Conservation (phyloP, 2,329 filamentous ascomycete genomes). For the Cytospora leucostoma region DNA sequence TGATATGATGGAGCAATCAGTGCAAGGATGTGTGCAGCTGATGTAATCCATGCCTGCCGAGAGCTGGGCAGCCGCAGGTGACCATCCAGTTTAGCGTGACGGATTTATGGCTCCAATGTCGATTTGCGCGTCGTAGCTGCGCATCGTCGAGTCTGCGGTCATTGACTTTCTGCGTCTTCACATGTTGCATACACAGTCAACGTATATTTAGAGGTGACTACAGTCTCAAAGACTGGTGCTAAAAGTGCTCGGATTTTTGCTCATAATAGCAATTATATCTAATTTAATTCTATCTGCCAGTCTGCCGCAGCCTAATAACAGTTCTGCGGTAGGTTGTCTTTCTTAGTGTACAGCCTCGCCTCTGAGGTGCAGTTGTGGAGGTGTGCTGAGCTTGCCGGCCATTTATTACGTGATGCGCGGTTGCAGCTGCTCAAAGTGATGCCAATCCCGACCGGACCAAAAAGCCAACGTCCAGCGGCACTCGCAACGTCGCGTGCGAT, state of each 20-base stretch:
- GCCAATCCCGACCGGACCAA: slow-evolving; percentile 10
- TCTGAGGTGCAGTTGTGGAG: background rate
- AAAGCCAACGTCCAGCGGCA: slow-evolving; percentile 9
- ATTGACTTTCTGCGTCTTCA: slow-evolving; percentile 13
- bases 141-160: slow-evolving; percentile 11
- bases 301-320: background rate
- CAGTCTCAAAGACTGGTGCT: background rate
- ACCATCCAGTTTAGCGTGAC: slow-evolving; percentile 3
- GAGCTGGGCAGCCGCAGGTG: background rate
- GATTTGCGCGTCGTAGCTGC: slow-evolving; percentile 7
- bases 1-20: background rate
- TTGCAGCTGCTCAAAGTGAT: slow-evolving; percentile 6
- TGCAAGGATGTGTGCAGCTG: background rate
- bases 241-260: background rate
- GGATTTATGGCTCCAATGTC: slow-evolving; percentile 6
- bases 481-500: slow-evolving; percentile 15
- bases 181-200: background rate
- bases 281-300: background rate
- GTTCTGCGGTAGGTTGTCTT: background rate
- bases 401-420: slow-evolving; percentile 14
- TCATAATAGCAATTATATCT: background rate
- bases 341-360: slow-evolving; percentile 5
- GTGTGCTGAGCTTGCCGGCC: slow-evolving; percentile 1
- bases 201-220: background rate
- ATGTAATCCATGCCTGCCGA: background rate